Base-by-base conservation (phyloP, 2,329 filamentous ascomycete genomes). In the Diaporthe vaccinii region DNA sequence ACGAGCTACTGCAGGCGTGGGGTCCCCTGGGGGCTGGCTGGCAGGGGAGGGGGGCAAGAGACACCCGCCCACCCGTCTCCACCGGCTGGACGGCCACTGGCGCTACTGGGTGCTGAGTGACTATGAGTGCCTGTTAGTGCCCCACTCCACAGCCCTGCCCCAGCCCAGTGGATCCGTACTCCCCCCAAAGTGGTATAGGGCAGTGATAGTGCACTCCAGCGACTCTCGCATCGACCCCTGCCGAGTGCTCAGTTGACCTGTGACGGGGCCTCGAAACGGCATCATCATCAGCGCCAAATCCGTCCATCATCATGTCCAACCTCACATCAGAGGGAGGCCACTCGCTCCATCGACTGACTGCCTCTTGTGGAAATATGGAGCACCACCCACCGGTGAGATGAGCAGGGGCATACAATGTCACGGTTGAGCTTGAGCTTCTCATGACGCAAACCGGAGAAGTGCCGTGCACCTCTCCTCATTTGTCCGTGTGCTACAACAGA, bases 91-190 rank as follows among this genome's bases (percentile, higher is more conserved):
- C 25, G 41, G 22, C 44, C 22, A 65, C 61, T 51, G 44, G 44
- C 15, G 51, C 25, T 17, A 31, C 51, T 55, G 12, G 49, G 49
- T 53, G 4, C 49, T 57, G 41, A 67, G 25, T 49, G 41, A 46
- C 28, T 65, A 39, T 44, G 8, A 65, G 59, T 31, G 61, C 25
- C 20, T 36, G 44, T 17, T 17, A 46, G 17, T 46, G 44, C 44
- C 44, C 62, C 62, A 67, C 62, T n/a, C 2, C n/a, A 69, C 65
- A 69, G 65, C 65, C 65, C 65, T 69, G 65, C 65, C 49, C 65
- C 65, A 69, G 65, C 65, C 65, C 49, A 12, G 49, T 53, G 65
- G 65, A 69, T 55, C 41, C 49, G 51, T 17, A 20, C 36, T 55
- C 31, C 15, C 65, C 65, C 34, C 31, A 69, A 69, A 69, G 22